A percentile compares a stretch with the other conserved stretches of the same genome.
These are phyloP conservation scores for Chlamydomonas reinhardtii DNA, from an alignment of 163 green algal genomes.

Conservation along the genomic window DNA sequence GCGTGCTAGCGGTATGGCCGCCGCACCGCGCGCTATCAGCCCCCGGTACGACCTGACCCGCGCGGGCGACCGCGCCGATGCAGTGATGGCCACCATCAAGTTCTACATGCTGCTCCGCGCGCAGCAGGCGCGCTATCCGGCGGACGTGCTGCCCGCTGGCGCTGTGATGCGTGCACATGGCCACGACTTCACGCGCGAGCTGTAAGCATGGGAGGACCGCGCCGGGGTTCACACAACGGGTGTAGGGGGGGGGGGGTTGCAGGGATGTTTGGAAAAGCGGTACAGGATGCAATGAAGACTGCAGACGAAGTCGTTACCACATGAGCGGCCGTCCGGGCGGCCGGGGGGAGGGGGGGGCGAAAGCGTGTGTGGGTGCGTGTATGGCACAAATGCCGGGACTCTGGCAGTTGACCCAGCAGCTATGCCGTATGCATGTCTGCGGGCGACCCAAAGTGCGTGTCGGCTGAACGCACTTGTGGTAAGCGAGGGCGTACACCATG, in stretches of 20 bases:
- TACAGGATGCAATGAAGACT: too few species aligned
- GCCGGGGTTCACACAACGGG: not conserved
- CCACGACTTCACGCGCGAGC: not conserved
- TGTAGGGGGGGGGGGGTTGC: not conserved
- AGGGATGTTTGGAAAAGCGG: too few species aligned
- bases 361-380: not conserved
- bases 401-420: too few species aligned
- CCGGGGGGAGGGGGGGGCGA: not conserved
- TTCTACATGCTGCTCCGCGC: conserved; percentile 32
- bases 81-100: conserved; percentile 32
- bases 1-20: not conserved
- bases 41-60: conserved; percentile 16
- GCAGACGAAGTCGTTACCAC: too few species aligned
- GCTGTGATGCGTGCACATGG: not conserved
- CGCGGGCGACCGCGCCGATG: not conserved
- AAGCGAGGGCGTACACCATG: too few species aligned
- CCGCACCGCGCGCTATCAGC: conserved; percentile 11
- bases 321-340: too few species aligned
- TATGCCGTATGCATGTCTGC: too few species aligned
- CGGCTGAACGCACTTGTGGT: too few species aligned
- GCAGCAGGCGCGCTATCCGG: conserved; percentile 3
- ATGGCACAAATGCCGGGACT: not conserved
- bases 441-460: too few species aligned
- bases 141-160: conserved; percentile 21
- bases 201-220: conserved; percentile 15